Base-by-base conservation (phyloP, 75 land plant genomes). In the Cunninghamia lanceolata region DNA sequence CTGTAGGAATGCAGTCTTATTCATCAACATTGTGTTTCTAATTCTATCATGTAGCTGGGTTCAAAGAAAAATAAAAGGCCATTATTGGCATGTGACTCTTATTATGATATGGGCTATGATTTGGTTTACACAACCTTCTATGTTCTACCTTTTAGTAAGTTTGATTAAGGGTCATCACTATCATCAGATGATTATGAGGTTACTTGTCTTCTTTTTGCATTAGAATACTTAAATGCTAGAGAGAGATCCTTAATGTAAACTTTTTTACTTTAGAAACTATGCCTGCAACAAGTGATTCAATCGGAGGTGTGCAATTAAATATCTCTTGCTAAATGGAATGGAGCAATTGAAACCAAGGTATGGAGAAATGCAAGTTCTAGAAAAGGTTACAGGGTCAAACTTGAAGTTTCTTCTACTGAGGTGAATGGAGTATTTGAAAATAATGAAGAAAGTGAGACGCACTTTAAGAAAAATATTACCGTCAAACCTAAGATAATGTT, bases 391-490 rank as follows among this genome's bases (percentile, higher is more conserved):
- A 52, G 73, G 17, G 9, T 17, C 45, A 91, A 85, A 71, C 25
- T 82, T 25, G 94, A 95, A 66, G 84, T 94, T 19, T 17, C 88
- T 13, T 81, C 94, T 14, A 82, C 96, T 75, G 99, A 98, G 68
- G 68, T 59, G 68, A 59, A 59, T 59, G 82, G 83, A 52, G 86
- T 73, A 4, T 89, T 85, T 79, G 89, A 63, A 54, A 81, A 52
- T 19, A 70, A 47, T 17, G 76, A 4, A 45, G 71, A 83, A 11
- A 73, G n/a, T 82, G 90, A 87, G 35, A 76, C 50, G 42, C 74
- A 35, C 10, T 82, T 87, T 8, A 80, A 54, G 46, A 32, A 36
- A 83, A 53, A 83, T 54, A n/a, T 36, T 54, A 70, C 75, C 7
- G 16, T 28, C 38, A 91, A 85, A 59, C 28, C 85, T 25, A 93